Conservation (phyloP, 306 rosid genomes). For the Pyrus communis region DNA sequence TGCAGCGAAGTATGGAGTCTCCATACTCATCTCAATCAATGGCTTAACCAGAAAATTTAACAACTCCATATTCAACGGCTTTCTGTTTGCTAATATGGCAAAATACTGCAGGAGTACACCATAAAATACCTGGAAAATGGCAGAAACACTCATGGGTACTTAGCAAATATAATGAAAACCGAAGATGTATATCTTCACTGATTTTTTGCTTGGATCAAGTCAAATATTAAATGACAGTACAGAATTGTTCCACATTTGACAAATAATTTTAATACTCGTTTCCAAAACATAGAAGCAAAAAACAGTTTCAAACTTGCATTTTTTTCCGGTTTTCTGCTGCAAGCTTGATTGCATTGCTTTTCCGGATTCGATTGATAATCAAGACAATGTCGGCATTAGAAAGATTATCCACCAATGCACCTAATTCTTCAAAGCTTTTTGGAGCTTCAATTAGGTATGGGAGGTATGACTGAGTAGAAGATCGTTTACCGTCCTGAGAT, state of each 20-base stretch:
- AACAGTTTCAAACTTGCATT: slow-evolving; percentile 59
- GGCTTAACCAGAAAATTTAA: slow-evolving; percentile 70
- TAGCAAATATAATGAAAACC: neutral
- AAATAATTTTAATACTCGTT: neutral
- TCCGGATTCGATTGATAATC: slow-evolving; percentile 73
- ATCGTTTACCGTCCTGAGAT: slow-evolving; percentile 30
- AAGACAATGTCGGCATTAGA: slow-evolving; percentile 53
- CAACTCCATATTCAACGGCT: slow-evolving; percentile 60
- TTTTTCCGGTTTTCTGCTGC: slow-evolving; percentile 82
- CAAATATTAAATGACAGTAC: neutral
- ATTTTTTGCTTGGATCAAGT: neutral
- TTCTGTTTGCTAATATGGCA: slow-evolving; percentile 67
- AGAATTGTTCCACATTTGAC: neutral
- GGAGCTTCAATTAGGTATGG: slow-evolving; percentile 94
- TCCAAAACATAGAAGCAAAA: slow-evolving; percentile 4
- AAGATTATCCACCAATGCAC: slow-evolving; percentile 41
- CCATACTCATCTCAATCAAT: slow-evolving; percentile 79
- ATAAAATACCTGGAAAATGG: slow-evolving; percentile 69
- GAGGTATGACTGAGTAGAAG: slow-evolving; percentile 38
- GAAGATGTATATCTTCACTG: neutral
- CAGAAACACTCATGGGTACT: slow-evolving; percentile 3
- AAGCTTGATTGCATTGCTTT: slow-evolving; percentile 73
- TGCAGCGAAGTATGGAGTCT: slow-evolving; percentile 88
- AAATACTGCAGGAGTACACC: slow-evolving; percentile 85
- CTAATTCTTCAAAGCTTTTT: slow-evolving; percentile 58